Base-by-base conservation (phyloP, 1,139 yeast species). In the Lizanozyma gosingica region DNA sequence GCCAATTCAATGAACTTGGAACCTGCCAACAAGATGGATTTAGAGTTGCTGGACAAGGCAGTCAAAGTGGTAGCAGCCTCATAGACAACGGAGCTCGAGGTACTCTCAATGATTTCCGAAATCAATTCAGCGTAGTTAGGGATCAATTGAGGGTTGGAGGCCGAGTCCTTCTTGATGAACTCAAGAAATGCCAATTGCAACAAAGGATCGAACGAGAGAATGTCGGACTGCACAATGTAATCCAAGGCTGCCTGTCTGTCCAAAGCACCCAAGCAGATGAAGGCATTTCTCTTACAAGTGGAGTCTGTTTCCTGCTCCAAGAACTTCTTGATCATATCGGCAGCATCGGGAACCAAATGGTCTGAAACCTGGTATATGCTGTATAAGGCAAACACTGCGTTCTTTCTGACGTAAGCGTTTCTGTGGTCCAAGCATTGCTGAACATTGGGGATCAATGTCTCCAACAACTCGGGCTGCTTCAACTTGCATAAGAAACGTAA, bases 381-480 rank as follows among this genome's bases (percentile, higher is more conserved):
- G 55, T 76, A 78, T 45, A 92, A 80, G 34, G 97, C 95, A 61
- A 92, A 83, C 34, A 88, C 92, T 8, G 98, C 98, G 59, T 94
- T 92, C 63, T 94, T 94, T 59, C 99, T 81, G 46, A 94, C 98
- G 58, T 94, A 94, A 8, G 98, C 95, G 62, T 92, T 97, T 53
- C 98, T 84, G 62, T 94, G 96, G 51, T 85, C 95, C 52, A 94
- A 71, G 66, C 97, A 88, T 46, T 80, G 80, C 54, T 96, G 78
- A 39, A 90, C 90, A 38, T 94, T 83, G 35, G 98, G 97, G 36
- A 92, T 94, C 63, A 94, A 74, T 41, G 97, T 95, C 63, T 94
- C 98, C 59, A 94, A 74, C 51, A 94, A 75, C 59, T 92, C 98
- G 1, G 95, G 83, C 64, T 94, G 98, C 57, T 81, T 83, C 59